Evolutionary conservation across 805 yeast species (phyloP), one percentile per base, ranked within the genome.

Genomic region (Kuraishia ogatae): DNA sequence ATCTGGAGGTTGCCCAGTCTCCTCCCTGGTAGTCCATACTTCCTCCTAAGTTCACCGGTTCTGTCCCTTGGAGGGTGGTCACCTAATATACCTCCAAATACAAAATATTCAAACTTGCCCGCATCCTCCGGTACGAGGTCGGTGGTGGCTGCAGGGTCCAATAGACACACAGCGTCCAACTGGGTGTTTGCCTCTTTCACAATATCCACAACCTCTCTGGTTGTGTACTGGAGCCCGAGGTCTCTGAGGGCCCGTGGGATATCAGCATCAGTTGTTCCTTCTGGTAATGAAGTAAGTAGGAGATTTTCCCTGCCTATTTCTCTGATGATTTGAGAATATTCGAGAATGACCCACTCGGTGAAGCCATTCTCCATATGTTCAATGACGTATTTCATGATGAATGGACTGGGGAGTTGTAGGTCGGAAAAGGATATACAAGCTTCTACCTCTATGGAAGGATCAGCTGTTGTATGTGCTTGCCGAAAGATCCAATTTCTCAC

Each of bases 341-440:
- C 99, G 5, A 94, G 76, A 28, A 81, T 79, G 49, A 93, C 98
- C 99, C 99, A 93, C 60, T 88, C 94, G 60, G 97, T 89, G 78
- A 93, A 90, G 1, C 97, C 98, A 58, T 83, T 87, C 70, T 93
- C 99, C 97, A 93, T 93, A 67, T 93, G 99, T 70, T 93, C 99
- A 53, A 93, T 91, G 54, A 94, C 82, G 76, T 91, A 93, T 71
- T 89, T 90, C 96, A 89, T 89, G 28, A 35, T 35, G 29, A 26
- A 10, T 5, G 43, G 17, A 35, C 17, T 35, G n/a, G 43, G n/a
- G 43, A 17, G n/a, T 3, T 8, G 4, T 15, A 35, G 43, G 13
- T 8, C 17, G 29, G 29, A 10, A 26, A 26, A 5, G 10, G 29
- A 26, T 26, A 26, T 26, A 26, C 8, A 26, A 26, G 29, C 29